A percentile compares a stretch with the other conserved stretches of the same genome.
phyloP scores from a whole-genome alignment of 1,139 yeast species.

The Pichia sp. region DNA sequence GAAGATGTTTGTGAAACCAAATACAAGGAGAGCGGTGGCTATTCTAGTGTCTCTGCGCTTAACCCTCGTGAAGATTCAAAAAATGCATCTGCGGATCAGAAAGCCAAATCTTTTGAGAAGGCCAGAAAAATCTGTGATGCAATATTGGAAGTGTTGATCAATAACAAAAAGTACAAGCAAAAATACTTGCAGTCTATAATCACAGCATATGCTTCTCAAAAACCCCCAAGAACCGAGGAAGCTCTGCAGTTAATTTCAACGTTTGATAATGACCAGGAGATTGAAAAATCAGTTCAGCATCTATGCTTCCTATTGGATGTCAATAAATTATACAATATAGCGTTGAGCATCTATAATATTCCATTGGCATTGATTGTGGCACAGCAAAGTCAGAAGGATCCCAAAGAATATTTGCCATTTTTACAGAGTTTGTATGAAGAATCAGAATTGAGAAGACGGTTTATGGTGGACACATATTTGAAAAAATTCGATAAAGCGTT shows the following conservation, averaged over 20 bases:
- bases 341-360: slow-evolving; percentile 80
- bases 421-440: slow-evolving; percentile 73
- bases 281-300: slow-evolving; percentile 69
- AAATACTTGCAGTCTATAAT: slow-evolving; percentile 73
- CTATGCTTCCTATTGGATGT: slow-evolving; percentile 90
- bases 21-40: slow-evolving; percentile 62
- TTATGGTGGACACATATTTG: slow-evolving; percentile 76
- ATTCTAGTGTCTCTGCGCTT: slow-evolving; percentile 22
- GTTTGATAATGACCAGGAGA: slow-evolving; percentile 45
- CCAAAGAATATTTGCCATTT: slow-evolving; percentile 93
- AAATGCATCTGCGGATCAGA: slow-evolving; percentile 22
- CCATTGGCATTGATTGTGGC: slow-evolving; percentile 79
- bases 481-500: slow-evolving; percentile 67
- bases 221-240: slow-evolving; percentile 76
- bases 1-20: slow-evolving; percentile 84
- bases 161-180: slow-evolving; percentile 48
- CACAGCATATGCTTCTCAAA: slow-evolving; percentile 89
- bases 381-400: slow-evolving; percentile 96
- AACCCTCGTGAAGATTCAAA: slow-evolving; percentile 9
- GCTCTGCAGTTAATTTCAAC: slow-evolving; percentile 65
- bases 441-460: slow-evolving; percentile 61
- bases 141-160: slow-evolving; percentile 51
- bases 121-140: slow-evolving; percentile 76
- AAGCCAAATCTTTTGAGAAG: slow-evolving; percentile 45
- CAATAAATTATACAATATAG: slow-evolving; percentile 70